These are phyloP conservation scores for Nakazawaea wyomingensis DNA, from an alignment of 805 yeast genomes.

Conservation along the genomic window DNA sequence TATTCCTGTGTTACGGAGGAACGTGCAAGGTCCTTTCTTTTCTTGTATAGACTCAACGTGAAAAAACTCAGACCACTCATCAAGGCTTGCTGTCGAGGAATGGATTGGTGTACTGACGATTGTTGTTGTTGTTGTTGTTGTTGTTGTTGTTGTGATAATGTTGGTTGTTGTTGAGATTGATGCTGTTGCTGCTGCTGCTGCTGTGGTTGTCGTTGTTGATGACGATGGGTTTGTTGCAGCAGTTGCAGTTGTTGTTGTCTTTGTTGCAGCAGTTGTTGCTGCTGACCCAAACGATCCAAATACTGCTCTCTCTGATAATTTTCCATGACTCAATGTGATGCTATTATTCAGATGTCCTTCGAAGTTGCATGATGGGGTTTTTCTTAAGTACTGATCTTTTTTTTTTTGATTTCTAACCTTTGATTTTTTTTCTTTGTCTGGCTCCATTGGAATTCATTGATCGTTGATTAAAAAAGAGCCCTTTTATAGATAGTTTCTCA, in stretches of 20 bases:
- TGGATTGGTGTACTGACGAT: conserved; percentile 34
- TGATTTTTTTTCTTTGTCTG: no score
- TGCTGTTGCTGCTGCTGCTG: conserved; percentile 5
- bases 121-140: conserved; percentile 33
- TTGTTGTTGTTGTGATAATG: conserved; percentile 27
- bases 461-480: no score
- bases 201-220: no score
- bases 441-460: no score
- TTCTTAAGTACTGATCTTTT: no score
- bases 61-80: conserved; percentile 53
- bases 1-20: conserved; percentile 78
- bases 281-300: conserved; percentile 12
- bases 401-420: no score
- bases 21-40: conserved; percentile 59
- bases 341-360: no score
- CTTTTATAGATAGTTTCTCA: no score
- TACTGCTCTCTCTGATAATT: conserved; percentile 13
- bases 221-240: no score
- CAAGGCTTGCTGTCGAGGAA: conserved; percentile 43
- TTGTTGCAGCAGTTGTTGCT: conserved; percentile 10
- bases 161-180: no score
- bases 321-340: no score
- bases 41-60: conserved; percentile 54
- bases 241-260: conserved; percentile 17
- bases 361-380: no score